Evolutionary conservation across 148 eudicot genomes (phyloP).

Genomic region (Hydrangea macrophylla): DNA sequence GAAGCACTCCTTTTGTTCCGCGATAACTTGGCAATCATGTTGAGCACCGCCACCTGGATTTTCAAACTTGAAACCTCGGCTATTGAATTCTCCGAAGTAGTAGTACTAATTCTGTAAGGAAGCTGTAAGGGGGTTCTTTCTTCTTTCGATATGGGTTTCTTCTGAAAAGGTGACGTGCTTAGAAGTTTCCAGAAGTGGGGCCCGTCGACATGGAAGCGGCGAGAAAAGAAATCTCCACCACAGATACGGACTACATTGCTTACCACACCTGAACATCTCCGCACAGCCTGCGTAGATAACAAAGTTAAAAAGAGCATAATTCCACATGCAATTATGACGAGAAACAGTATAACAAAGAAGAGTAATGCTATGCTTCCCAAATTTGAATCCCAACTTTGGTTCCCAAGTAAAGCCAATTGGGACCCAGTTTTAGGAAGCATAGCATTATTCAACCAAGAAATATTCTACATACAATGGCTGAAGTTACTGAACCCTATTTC

Average conservation of each 20-base stretch:
- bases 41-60: slow-evolving; percentile 76
- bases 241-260: slow-evolving; percentile 58
- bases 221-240: slow-evolving; percentile 90
- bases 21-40: slow-evolving; percentile 74
- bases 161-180: slow-evolving; percentile 64
- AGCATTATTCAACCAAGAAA: not conserved
- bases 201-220: slow-evolving; percentile 77
- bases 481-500: too few species aligned
- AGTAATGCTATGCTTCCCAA: not conserved
- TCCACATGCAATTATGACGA: not conserved
- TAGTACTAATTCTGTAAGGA: slow-evolving; percentile 65
- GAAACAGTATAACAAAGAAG: not conserved
- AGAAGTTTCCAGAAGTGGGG: slow-evolving; percentile 81
- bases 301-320: not conserved
- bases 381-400: not conserved
- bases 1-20: slow-evolving; percentile 65
- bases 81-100: slow-evolving; percentile 43
- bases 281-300: slow-evolving; percentile 51
- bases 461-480: too few species aligned
- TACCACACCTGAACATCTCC: slow-evolving; percentile 55
- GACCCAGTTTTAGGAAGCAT: not conserved
- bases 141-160: slow-evolving; percentile 43
- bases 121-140: slow-evolving; percentile 58
- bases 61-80: slow-evolving; percentile 70
- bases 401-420: not conserved